Evolutionary conservation across 306 rosid species (phyloP).

Genomic region (Lagenaria siceraria): DNA sequence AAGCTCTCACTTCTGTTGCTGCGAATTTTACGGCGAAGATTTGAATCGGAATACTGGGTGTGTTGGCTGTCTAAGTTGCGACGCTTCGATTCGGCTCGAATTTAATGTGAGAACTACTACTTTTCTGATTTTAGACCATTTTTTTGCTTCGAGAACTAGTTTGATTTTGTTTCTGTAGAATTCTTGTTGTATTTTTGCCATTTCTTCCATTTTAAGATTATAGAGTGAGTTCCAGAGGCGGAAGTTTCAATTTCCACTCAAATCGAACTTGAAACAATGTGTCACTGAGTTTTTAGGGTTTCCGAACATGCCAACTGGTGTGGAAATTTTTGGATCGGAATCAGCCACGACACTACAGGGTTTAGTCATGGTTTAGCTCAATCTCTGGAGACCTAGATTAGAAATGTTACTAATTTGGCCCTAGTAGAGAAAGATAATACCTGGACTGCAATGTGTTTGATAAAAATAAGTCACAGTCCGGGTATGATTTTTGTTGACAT

Average conservation of each 20-base stretch:
- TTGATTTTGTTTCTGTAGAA: neutral
- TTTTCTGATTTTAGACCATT: neutral
- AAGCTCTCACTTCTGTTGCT: slow-evolving; percentile 1
- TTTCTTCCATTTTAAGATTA: neutral
- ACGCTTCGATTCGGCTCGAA: neutral
- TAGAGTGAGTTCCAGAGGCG: neutral
- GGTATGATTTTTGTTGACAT: too few species aligned
- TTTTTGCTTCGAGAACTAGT: neutral
- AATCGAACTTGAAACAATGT: neutral
- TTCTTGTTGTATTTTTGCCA: neutral
- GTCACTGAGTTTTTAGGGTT: neutral
- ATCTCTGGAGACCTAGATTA: neutral
- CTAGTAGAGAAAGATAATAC: neutral
- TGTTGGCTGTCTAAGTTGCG: neutral
- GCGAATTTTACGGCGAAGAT: neutral
- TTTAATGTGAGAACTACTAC: neutral
- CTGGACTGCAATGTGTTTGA: neutral
- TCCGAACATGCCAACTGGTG: neutral
- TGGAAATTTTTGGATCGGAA: neutral
- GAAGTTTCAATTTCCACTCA: neutral
- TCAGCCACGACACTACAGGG: neutral
- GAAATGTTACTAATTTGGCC: neutral
- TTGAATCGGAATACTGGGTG: neutral
- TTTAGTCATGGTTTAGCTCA: neutral
- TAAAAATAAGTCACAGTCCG: too few species aligned